Evolutionary conservation across 2,329 filamentous ascomycete genomes (phyloP).

Genomic region (Neurospora crassa): DNA sequence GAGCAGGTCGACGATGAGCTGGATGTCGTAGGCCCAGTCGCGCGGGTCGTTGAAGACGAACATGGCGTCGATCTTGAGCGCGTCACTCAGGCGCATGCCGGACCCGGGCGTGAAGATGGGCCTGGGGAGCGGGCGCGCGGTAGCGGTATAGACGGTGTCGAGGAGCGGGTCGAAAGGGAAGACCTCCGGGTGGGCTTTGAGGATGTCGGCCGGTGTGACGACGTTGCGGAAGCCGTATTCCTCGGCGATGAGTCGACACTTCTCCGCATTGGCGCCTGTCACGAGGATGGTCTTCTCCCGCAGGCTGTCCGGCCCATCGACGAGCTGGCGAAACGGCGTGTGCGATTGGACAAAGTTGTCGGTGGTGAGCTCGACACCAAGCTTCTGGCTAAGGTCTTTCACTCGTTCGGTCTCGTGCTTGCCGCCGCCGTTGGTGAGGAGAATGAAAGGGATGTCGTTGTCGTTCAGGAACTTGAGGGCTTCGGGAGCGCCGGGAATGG

Average conservation of each 20-base stretch:
- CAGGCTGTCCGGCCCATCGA: constrained; percentile 41
- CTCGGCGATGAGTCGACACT: constrained; percentile 65
- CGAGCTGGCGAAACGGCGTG: constrained; percentile 72
- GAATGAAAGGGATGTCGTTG: constrained; percentile 78
- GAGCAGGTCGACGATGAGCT: constrained; percentile 75
- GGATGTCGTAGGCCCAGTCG: constrained; percentile 87
- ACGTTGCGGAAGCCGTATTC: constrained; percentile 65
- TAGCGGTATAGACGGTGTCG: constrained; percentile 48
- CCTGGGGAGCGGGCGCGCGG: constrained; percentile 47
- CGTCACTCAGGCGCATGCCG: constrained; percentile 19
- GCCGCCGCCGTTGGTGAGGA: constrained; percentile 92
- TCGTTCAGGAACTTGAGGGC: constrained; percentile 64
- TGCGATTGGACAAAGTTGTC: constrained; percentile 81
- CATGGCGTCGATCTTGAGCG: constrained; percentile 76
- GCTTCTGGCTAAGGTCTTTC: constrained; percentile 54
- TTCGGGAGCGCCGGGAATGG: constrained; percentile 68
- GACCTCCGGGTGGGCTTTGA: constrained; percentile 61
- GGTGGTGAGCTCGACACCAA: constrained; percentile 54
- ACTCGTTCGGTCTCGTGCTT: constrained; percentile 69
- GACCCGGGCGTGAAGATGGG: constrained; percentile 13
- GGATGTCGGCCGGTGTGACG: constrained; percentile 76
- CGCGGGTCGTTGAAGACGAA: constrained; percentile 94
- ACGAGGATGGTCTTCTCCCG: constrained; percentile 62
- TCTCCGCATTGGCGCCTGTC: constrained; percentile 57
- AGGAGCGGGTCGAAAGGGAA: constrained; percentile 76